Conservation (phyloP, 352 stramenopile species). For the Globisporangium orthogonon region DNA sequence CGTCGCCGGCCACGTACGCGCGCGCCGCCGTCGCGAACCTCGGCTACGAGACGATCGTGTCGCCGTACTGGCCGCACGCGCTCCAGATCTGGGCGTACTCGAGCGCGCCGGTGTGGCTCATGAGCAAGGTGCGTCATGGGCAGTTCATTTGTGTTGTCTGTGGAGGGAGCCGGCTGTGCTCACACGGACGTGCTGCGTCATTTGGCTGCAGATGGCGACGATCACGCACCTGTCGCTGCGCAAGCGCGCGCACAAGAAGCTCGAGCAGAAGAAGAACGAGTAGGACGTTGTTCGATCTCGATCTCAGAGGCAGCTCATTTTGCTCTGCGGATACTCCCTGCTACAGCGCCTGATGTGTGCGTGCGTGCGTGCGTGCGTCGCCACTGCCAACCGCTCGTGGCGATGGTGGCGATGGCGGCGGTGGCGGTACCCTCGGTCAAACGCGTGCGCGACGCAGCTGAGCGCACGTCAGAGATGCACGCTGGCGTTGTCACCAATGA, state of each 20-base stretch:
- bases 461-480: too few relatives aligned
- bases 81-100: slow-evolving; percentile 95
- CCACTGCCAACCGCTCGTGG: too few relatives aligned
- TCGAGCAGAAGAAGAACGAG: slow-evolving; percentile 78
- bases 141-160: slow-evolving; percentile 17
- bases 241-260: slow-evolving; percentile 86
- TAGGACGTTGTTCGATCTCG: slow-evolving; percentile 15
- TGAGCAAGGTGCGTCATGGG: slow-evolving; percentile 54
- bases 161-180: slow-evolving; percentile 2
- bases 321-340: too few relatives aligned
- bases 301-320: not conserved
- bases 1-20: slow-evolving; percentile 89
- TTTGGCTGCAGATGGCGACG: slow-evolving; percentile 39
- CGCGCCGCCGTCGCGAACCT: slow-evolving; percentile 89
- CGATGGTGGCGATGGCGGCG: too few relatives aligned
- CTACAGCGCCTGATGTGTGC: not conserved
- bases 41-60: slow-evolving; percentile 89
- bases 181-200: not conserved
- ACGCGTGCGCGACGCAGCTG: too few relatives aligned
- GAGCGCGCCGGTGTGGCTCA: slow-evolving; percentile 79
- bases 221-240: slow-evolving; percentile 75
- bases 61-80: slow-evolving; percentile 94
- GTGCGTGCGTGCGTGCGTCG: not conserved
- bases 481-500: too few relatives aligned
- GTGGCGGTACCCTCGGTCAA: too few relatives aligned